Evolutionary conservation across 108 stramenopile genomes (phyloP).

Genomic region (Stephanodiscus triporus): DNA sequence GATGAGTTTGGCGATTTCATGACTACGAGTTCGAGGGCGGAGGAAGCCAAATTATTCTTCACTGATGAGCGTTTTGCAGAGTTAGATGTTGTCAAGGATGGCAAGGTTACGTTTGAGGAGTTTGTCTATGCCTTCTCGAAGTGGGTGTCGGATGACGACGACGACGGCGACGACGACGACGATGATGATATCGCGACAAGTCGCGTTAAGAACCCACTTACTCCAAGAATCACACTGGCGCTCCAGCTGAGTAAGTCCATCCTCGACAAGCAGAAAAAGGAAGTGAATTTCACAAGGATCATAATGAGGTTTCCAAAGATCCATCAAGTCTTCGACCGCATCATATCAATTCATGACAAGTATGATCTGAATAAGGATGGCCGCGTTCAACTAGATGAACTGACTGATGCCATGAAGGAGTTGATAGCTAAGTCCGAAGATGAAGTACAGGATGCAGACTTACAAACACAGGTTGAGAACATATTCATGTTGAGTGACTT

Average conservation of each 20-base stretch:
- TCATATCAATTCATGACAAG: conserved; percentile 34
- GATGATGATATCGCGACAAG: conserved; percentile 27
- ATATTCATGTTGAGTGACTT: conserved; percentile 56
- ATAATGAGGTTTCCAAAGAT: conserved; percentile 55
- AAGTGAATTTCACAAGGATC: conserved; percentile 48
- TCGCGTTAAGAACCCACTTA: conserved; percentile 42
- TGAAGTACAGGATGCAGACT: conserved; percentile 23
- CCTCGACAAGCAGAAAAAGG: conserved; percentile 39
- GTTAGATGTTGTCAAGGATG: conserved; percentile 42
- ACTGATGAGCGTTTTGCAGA: conserved; percentile 49
- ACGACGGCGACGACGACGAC: conserved; percentile 35
- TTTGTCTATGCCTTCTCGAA: conserved; percentile 51
- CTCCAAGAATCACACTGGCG: conserved; percentile 38
- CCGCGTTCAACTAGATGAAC: conserved; percentile 33
- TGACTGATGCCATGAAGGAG: conserved; percentile 48
- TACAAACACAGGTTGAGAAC: conserved; percentile 36
- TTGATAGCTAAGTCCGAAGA: conserved; percentile 22
- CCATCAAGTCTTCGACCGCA: conserved; percentile 50
- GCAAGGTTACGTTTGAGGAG: conserved; percentile 50
- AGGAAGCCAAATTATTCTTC: conserved; percentile 42
- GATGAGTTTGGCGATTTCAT: conserved; percentile 49
- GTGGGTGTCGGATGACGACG: conserved; percentile 43
- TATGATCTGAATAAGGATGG: conserved; percentile 40
- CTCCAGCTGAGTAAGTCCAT: conserved; percentile 51
- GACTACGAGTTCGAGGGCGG: conserved; percentile 47